A percentile compares a stretch with the other conserved stretches of the same genome.
Evolutionary conservation across 148 eudicot genomes (phyloP).

Genomic region (Polygonum aviculare): DNA sequence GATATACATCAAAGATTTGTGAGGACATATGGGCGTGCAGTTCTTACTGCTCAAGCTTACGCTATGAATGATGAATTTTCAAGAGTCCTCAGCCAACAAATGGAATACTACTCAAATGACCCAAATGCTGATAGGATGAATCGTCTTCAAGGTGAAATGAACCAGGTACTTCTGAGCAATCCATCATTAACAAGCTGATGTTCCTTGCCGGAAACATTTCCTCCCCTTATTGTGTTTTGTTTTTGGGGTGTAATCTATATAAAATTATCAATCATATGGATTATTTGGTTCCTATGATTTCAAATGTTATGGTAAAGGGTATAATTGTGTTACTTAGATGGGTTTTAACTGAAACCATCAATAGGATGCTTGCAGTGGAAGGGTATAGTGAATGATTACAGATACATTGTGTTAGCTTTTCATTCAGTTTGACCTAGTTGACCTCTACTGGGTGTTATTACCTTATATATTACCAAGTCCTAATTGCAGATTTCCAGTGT

Average conservation of each 20-base stretch:
- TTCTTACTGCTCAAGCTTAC: slow-evolving; percentile 76
- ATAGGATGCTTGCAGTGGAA: not conserved
- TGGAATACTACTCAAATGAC: slow-evolving; percentile 87
- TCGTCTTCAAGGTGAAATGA: slow-evolving; percentile 91
- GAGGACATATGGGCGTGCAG: slow-evolving; percentile 80
- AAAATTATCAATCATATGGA: not conserved
- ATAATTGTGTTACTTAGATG: not conserved
- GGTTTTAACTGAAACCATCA: not conserved
- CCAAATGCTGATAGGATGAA: slow-evolving; percentile 92
- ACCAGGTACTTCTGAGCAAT: slow-evolving; percentile 42
- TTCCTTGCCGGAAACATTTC: not conserved
- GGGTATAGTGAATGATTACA: not conserved
- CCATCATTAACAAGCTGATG: not conserved
- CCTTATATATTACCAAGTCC: not conserved
- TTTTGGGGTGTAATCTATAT: not conserved
- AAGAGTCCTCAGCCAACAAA: slow-evolving; percentile 84
- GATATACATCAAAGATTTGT: slow-evolving; percentile 93
- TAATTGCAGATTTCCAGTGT: not conserved
- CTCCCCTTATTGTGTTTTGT: not conserved
- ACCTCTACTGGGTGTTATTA: not conserved
- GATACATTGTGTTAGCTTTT: not conserved
- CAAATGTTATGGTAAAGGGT: not conserved
- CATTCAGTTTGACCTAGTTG: not conserved
- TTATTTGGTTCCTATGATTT: not conserved
- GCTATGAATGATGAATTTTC: slow-evolving; percentile 98